These are phyloP conservation scores for Rhizopus delemar DNA, from an alignment of 371 early-diverging fungal species.

Conservation along the genomic window DNA sequence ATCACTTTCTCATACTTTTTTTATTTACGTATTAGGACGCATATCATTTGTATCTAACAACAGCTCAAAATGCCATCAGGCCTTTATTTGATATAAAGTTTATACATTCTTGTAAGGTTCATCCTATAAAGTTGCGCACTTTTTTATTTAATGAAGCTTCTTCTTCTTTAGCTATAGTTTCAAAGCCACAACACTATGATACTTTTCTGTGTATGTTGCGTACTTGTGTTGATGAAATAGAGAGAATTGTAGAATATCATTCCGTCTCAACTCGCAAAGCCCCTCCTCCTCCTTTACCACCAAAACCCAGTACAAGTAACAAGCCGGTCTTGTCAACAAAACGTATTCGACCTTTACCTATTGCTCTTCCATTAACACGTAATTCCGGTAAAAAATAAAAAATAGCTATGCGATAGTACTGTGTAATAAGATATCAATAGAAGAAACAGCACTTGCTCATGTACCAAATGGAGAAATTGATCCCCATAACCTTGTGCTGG, in stretches of 20 bases:
- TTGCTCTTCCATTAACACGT: background rate
- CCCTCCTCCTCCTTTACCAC: conserved; percentile 24
- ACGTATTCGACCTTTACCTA: conserved; percentile 16
- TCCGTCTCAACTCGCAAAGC: conserved; percentile 12
- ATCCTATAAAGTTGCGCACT: background rate
- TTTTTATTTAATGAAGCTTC: background rate
- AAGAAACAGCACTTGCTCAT: background rate
- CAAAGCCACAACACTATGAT: conserved; percentile 24
- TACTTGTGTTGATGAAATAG: conserved; percentile 27
- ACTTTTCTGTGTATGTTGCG: conserved; percentile 22
- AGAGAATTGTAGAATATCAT: conserved; percentile 27
- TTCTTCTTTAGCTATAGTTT: conserved; percentile 25
- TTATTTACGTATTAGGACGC: conserved; percentile 22
- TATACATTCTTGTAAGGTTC: conserved; percentile 29
- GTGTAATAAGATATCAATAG: background rate
- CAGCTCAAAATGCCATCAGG: conserved; percentile 24
- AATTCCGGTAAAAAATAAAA: background rate
- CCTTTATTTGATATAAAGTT: conserved; percentile 31
- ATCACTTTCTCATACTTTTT: background rate
- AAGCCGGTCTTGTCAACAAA: conserved; percentile 35
- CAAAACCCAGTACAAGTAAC: conserved; percentile 25
- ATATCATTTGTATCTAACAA: conserved; percentile 22
- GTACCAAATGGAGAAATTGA: conserved; percentile 47
- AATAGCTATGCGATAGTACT: too few relatives aligned
- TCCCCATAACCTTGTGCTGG: conserved; percentile 44